Percentiles rank a stretch among this genome's conserved stretches.
These are phyloP conservation scores for Yarrowia keelungensis DNA, from an alignment of 805 yeast genomes.

Conservation along the genomic window DNA sequence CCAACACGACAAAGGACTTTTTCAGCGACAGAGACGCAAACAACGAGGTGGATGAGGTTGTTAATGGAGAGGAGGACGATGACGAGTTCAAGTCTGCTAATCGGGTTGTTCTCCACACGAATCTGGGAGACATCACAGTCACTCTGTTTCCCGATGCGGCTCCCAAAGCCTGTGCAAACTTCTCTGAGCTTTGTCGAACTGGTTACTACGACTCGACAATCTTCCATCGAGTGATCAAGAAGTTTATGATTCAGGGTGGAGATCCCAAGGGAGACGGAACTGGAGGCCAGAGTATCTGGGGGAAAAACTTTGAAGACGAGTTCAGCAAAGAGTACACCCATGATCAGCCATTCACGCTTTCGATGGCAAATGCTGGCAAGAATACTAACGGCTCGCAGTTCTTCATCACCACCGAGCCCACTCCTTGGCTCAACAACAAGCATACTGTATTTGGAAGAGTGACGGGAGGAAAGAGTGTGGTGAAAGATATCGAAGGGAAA, in stretches of 20 bases:
- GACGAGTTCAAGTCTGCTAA: conserved; percentile 45
- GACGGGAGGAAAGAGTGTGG: conserved; percentile 57
- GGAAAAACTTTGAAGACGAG: conserved; percentile 56
- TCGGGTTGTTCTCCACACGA: conserved; percentile 51
- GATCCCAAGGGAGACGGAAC: conserved; percentile 58
- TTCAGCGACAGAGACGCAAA: conserved; percentile 46
- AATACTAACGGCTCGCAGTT: conserved; percentile 67
- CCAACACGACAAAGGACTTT: conserved; percentile 43
- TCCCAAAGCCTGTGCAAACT: conserved; percentile 56
- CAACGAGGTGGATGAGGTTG: conserved; percentile 43
- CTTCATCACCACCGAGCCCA: conserved; percentile 63
- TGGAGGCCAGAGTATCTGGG: conserved; percentile 54
- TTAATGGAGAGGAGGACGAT: neutral
- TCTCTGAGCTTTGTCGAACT: conserved; percentile 49
- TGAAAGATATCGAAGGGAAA: conserved; percentile 57
- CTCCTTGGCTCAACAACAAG: conserved; percentile 63
- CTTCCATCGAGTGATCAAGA: conserved; percentile 55
- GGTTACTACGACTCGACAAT: conserved; percentile 54
- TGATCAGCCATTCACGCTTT: conserved; percentile 60
- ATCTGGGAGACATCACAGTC: conserved; percentile 55
- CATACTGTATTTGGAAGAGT: conserved; percentile 67
- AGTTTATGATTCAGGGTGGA: conserved; percentile 68
- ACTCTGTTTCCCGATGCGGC: conserved; percentile 51
- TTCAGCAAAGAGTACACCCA: conserved; percentile 55
- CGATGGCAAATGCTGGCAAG: conserved; percentile 70